Evolutionary conservation across 2,329 filamentous ascomycete genomes (phyloP).

Genomic region (Cladophialophora psammophila): DNA sequence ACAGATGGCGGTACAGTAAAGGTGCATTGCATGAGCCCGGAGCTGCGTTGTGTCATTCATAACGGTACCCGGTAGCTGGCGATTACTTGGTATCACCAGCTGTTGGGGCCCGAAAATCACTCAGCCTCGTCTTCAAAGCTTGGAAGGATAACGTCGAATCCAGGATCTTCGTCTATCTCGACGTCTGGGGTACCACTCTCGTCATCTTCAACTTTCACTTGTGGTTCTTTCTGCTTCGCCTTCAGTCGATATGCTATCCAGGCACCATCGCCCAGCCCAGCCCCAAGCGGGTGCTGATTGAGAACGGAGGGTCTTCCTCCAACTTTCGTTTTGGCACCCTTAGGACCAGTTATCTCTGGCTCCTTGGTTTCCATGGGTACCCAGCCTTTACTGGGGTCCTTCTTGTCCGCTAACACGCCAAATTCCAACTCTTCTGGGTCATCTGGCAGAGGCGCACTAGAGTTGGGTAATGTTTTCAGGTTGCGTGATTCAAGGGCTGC

Average conservation of each 20-base stretch:
- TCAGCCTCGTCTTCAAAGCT: constrained; percentile 43
- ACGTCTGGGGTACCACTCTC: constrained; percentile 35
- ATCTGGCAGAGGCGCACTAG: constrained; percentile 48
- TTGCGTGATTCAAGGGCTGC: constrained; percentile 59
- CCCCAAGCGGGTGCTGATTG: constrained; percentile 45
- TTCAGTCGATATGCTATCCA: constrained; percentile 51
- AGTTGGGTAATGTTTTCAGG: constrained; percentile 46
- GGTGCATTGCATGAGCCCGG: neutral
- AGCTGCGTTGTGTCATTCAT: neutral
- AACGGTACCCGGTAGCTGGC: neutral
- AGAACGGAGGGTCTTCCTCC: constrained; percentile 44
- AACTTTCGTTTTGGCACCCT: constrained; percentile 40
- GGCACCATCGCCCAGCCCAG: constrained; percentile 50
- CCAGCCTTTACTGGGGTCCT: constrained; percentile 61
- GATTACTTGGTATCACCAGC: neutral
- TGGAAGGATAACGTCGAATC: constrained; percentile 44
- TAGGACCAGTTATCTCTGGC: constrained; percentile 41
- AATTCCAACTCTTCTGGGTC: constrained; percentile 54
- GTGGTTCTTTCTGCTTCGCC: constrained; percentile 23
- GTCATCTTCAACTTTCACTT: constrained; percentile 27
- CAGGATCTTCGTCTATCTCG: constrained; percentile 40
- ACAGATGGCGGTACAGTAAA: neutral
- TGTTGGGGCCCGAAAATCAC: constrained; percentile 19
- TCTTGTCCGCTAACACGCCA: constrained; percentile 56
- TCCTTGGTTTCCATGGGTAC: constrained; percentile 49